Evolutionary conservation across 208 protist genomes (phyloP).

Genomic region (Leishmania amazonensis): DNA sequence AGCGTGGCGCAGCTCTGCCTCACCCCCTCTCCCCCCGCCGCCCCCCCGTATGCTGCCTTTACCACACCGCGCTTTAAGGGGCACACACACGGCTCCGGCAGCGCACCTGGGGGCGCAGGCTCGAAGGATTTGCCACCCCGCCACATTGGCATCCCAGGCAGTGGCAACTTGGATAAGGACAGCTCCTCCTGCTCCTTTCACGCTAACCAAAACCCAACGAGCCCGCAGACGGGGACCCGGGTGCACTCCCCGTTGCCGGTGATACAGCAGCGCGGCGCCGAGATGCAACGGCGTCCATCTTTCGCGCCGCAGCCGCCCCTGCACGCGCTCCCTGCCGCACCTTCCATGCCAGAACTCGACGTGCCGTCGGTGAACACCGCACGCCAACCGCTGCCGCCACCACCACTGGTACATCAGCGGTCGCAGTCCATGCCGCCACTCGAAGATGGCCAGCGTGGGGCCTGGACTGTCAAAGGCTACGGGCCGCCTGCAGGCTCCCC

Average conservation of each 20-base stretch:
- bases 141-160: neutral
- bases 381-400: conserved; percentile 9
- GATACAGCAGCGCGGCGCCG: neutral
- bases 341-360: neutral
- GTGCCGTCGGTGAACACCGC: neutral
- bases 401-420: conserved; percentile 4
- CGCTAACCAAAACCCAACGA: neutral
- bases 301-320: neutral
- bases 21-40: conserved; percentile 20
- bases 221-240: neutral
- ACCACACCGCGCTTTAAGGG: conserved; percentile 16
- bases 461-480: conserved; percentile 12
- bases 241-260: neutral
- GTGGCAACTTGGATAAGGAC: neutral
- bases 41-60: conserved; percentile 11
- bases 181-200: neutral
- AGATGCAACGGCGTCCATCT: conserved; percentile 3
- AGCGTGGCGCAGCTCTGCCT: conserved; percentile 26
- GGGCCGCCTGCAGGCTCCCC: conserved; percentile 4
- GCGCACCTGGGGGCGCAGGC: neutral
- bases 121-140: neutral
- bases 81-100: neutral
- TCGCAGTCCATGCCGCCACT: neutral
- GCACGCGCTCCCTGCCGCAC: neutral
- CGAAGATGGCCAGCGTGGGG: neutral